These are phyloP conservation scores for Hypoxylon intermedium DNA, from an alignment of 495 filamentous ascomycete species.

Conservation along the genomic window DNA sequence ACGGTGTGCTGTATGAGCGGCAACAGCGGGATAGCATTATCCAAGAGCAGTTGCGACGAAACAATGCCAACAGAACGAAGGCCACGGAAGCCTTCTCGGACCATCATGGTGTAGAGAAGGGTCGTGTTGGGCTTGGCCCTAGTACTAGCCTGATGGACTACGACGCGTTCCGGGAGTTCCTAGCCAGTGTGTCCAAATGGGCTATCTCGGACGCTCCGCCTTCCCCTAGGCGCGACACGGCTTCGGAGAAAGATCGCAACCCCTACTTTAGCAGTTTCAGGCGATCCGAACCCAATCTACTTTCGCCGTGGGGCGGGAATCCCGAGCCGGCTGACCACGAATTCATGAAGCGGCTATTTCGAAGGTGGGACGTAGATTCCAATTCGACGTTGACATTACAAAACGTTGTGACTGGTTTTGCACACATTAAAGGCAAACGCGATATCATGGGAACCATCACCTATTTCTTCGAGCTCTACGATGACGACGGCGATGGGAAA, in stretches of 20 bases:
- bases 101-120: conserved; percentile 65
- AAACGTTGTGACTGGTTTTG: conserved; percentile 88
- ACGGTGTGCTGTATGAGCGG: conserved; percentile 86
- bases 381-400: conserved; percentile 80
- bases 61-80: conserved; percentile 65
- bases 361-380: conserved; percentile 82
- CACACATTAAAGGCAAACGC: conserved; percentile 85
- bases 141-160: conserved; percentile 94
- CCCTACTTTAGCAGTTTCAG: conserved; percentile 61
- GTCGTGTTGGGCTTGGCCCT: conserved; percentile 86
- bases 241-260: conserved; percentile 57
- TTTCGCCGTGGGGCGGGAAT: conserved; percentile 76
- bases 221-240: conserved; percentile 62
- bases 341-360: conserved; percentile 89
- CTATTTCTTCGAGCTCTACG: conserved; percentile 97
- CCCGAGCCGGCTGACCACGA: conserved; percentile 93
- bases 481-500: conserved; percentile 87
- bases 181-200: conserved; percentile 88
- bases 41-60: conserved; percentile 71
- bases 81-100: conserved; percentile 54
- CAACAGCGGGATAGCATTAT: conserved; percentile 80
- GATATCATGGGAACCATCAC: conserved; percentile 98
- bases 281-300: conserved; percentile 44
- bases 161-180: conserved; percentile 90
- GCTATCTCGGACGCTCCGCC: conserved; percentile 77